Evolutionary conservation across 2,329 filamentous ascomycete genomes (phyloP).

Genomic region (Xylaria sp.): DNA sequence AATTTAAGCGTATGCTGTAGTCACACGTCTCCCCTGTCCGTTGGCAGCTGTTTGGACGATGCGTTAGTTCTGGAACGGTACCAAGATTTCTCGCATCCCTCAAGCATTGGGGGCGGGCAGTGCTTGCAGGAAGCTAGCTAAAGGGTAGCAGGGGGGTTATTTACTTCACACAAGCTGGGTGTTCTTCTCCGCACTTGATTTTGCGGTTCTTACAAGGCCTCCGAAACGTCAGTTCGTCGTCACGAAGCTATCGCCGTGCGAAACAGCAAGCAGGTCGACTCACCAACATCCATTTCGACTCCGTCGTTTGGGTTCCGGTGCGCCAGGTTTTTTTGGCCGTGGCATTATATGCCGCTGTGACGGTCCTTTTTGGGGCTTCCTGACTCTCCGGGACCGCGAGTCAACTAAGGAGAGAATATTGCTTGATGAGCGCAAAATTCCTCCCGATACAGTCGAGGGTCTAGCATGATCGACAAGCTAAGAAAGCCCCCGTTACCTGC

Average conservation of each 20-base stretch:
- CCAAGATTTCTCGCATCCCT: constrained; percentile 8
- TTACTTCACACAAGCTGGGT: constrained; percentile 75
- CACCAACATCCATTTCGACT: constrained; percentile 60
- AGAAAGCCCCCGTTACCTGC: constrained; percentile 20
- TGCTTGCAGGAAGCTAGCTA: constrained; percentile 22
- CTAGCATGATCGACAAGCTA: constrained; percentile 46
- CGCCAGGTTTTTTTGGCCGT: constrained; percentile 56
- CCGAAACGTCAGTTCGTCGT: constrained; percentile 36
- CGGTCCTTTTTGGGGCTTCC: constrained; percentile 4
- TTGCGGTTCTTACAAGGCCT: constrained; percentile 85
- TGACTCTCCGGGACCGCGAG: constrained; percentile 24
- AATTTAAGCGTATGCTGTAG: constrained; percentile 83
- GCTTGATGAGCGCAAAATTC: constrained; percentile 46
- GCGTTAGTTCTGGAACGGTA: constrained; percentile 34
- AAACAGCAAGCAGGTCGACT: constrained; percentile 37
- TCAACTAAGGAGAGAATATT: constrained; percentile 45
- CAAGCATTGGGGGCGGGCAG: constrained; percentile 15
- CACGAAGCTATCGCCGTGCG: constrained; percentile 18
- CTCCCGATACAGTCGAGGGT: constrained; percentile 44
- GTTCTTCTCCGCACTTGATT: constrained; percentile 84
- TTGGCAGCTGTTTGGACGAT: constrained; percentile 62
- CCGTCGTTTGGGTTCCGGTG: constrained; percentile 56
- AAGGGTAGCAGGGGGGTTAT: constrained; percentile 22
- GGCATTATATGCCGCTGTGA: constrained; percentile 51
- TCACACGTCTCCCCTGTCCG: constrained; percentile 79